These are phyloP conservation scores for Kwoniella pini DNA, from an alignment of 768 basidiomycete species.

Conservation along the genomic window DNA sequence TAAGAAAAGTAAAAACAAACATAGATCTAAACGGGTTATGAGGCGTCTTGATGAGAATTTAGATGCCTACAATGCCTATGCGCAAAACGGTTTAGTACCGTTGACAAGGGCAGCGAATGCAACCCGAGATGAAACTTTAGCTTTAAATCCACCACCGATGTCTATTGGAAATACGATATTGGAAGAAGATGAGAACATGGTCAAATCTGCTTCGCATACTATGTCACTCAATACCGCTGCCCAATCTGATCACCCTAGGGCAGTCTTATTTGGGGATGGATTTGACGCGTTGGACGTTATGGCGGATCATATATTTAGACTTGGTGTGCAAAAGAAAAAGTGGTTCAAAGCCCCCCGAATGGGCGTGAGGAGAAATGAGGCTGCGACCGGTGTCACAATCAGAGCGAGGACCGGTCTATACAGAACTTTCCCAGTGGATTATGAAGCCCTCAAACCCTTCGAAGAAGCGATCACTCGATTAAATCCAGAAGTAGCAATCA, in stretches of 20 bases:
- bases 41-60: constrained; percentile 36
- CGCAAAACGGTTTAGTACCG: constrained; percentile 37
- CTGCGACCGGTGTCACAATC: constrained; percentile 43
- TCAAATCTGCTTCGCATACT: constrained; percentile 1
- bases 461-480: constrained; percentile 58
- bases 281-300: constrained; percentile 51
- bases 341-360: constrained; percentile 47
- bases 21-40: constrained; percentile 35
- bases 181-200: constrained; percentile 8
- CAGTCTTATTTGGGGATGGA: constrained; percentile 44
- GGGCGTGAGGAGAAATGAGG: constrained; percentile 27
- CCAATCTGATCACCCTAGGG: constrained; percentile 18
- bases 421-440: constrained; percentile 83
- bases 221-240: constrained; percentile 5
- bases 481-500: constrained; percentile 78
- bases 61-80: constrained; percentile 42
- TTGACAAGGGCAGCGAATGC: constrained; percentile 19
- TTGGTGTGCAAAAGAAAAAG: constrained; percentile 44
- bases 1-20: constrained; percentile 23
- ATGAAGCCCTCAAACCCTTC: constrained; percentile 74
- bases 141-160: constrained; percentile 2
- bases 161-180: constrained; percentile 4
- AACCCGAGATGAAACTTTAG: constrained; percentile 7
- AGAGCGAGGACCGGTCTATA: constrained; percentile 46
- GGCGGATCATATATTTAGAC: constrained; percentile 50